Evolutionary conservation across 1,284 basidiomycete genomes (phyloP).

Genomic region (Sanghuangporus weigelae): DNA sequence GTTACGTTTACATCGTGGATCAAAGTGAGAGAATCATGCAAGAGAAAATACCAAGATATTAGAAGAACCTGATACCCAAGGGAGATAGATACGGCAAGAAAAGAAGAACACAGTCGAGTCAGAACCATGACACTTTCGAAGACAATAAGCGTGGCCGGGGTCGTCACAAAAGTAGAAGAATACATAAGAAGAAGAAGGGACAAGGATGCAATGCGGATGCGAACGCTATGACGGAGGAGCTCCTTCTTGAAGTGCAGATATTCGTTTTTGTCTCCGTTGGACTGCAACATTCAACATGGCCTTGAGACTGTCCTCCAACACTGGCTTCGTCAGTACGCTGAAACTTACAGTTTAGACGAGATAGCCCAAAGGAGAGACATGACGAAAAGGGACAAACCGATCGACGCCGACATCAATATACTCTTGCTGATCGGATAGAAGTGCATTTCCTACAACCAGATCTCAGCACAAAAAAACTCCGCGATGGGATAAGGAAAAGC

Average conservation of each 20-base stretch:
- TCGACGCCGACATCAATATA: constrained; percentile 20
- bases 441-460: constrained; percentile 18
- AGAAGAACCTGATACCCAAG: too few relatives aligned
- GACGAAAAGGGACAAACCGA: constrained; percentile 5
- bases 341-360: not conserved
- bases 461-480: not conserved
- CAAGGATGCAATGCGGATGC: not conserved
- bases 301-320: constrained; percentile 19
- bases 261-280: constrained; percentile 4
- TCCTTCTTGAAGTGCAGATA: not conserved
- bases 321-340: constrained; percentile 21
- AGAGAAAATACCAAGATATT: too few relatives aligned
- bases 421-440: constrained; percentile 21
- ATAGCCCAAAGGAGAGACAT: not conserved
- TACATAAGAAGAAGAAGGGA: not conserved
- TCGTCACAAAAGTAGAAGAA: not conserved
- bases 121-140: too few relatives aligned
- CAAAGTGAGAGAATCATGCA: too few relatives aligned
- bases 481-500: not conserved
- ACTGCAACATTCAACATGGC: constrained; percentile 15
- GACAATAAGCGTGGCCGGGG: too few relatives aligned
- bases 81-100: too few relatives aligned
- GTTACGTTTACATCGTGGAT: too few relatives aligned
- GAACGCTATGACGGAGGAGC: not conserved
- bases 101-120: too few relatives aligned